phyloP scores from a whole-genome alignment of 2,329 filamentous ascomycete species.

The Neopestalotiopsis clavispora region DNA sequence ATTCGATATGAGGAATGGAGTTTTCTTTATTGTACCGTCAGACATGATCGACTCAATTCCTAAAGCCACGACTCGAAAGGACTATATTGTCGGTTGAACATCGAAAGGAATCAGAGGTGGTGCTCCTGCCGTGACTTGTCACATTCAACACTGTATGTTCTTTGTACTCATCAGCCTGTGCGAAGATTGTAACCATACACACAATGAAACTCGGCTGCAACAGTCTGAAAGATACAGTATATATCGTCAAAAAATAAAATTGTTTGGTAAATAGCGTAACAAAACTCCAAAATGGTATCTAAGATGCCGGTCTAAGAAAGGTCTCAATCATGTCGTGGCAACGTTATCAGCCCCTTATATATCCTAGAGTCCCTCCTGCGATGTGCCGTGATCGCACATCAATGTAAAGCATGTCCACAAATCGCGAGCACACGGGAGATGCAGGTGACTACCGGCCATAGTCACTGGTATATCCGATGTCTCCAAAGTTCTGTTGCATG shows the following conservation, averaged over 20 bases:
- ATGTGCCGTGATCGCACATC: background rate
- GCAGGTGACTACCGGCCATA: slow-evolving; percentile 46
- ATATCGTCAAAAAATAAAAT: background rate
- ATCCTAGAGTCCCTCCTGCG: background rate
- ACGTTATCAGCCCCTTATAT: background rate
- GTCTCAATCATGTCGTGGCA: slow-evolving; percentile 12
- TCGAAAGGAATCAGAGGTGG: too few relatives aligned
- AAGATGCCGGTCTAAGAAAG: slow-evolving; percentile 22
- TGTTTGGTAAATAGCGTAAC: background rate
- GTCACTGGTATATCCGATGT: slow-evolving; percentile 59
- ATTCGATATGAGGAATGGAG: too few relatives aligned
- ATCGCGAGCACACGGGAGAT: too few relatives aligned
- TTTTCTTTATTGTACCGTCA: too few relatives aligned
- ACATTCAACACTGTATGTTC: too few relatives aligned
- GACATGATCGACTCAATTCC: too few relatives aligned
- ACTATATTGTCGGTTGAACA: too few relatives aligned
- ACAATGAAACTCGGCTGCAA: background rate
- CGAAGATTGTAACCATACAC: too few relatives aligned
- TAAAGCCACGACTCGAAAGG: too few relatives aligned
- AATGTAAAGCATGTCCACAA: background rate
- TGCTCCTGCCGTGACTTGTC: too few relatives aligned
- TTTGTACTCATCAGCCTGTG: too few relatives aligned
- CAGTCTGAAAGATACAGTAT: background rate
- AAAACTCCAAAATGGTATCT: slow-evolving; percentile 38
- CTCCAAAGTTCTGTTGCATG: slow-evolving; percentile 59